Conservation (phyloP, 2,329 filamentous ascomycete genomes). For the Massarina eburnea region DNA sequence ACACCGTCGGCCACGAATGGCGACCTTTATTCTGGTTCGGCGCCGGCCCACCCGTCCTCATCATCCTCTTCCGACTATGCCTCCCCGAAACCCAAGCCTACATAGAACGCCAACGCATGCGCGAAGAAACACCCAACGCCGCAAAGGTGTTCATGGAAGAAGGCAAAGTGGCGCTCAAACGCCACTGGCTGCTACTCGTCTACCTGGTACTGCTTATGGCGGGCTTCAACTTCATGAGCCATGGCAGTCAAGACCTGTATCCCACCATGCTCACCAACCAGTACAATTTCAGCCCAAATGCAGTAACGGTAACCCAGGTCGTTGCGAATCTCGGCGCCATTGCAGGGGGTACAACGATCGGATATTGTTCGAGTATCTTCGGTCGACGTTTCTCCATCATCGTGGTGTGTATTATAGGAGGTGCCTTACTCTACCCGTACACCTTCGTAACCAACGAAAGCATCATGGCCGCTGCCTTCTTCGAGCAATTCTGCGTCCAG, state of each 20-base stretch:
- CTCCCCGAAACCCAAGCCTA: constrained; percentile 80
- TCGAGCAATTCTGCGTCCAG: constrained; percentile 61
- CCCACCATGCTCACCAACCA: constrained; percentile 62
- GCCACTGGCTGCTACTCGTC: constrained; percentile 76
- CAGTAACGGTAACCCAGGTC: constrained; percentile 53
- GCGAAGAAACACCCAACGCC: constrained; percentile 60
- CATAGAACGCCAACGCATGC: constrained; percentile 64
- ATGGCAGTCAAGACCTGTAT: constrained; percentile 70
- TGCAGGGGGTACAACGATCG: constrained; percentile 49
- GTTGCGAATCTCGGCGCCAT: constrained; percentile 55
- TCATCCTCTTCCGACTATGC: constrained; percentile 76
- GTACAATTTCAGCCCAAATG: constrained; percentile 55
- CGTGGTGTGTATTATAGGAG: constrained; percentile 61
- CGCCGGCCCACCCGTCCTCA: constrained; percentile 74
- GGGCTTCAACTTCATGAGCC: constrained; percentile 90
- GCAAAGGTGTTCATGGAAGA: constrained; percentile 71
- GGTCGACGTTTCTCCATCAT: constrained; percentile 53
- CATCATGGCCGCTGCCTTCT: constrained; percentile 79
- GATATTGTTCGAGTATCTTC: constrained; percentile 50
- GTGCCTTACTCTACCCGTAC: constrained; percentile 81
- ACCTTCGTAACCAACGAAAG: constrained; percentile 64
- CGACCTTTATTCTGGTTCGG: constrained; percentile 88
- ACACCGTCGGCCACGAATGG: constrained; percentile 80
- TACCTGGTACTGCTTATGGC: constrained; percentile 88
- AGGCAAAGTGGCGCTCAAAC: constrained; percentile 74